Conservation (phyloP, 129 eudicot species). For the Scalesia atractyloides region DNA sequence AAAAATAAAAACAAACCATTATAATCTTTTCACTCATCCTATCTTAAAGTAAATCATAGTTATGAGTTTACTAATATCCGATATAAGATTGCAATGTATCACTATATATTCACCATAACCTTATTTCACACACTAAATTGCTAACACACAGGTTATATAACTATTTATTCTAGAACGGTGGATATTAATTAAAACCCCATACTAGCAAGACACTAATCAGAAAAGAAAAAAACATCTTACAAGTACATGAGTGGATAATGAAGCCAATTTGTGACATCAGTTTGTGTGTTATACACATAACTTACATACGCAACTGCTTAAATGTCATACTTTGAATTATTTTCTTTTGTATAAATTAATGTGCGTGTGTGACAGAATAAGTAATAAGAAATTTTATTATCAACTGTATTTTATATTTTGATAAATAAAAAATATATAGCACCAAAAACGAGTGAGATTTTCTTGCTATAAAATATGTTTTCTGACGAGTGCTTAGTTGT, state of each 20-base stretch:
- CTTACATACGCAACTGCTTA: background rate
- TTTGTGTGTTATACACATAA: background rate
- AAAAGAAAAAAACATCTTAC: too few relatives aligned
- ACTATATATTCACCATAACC: background rate
- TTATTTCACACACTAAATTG: background rate
- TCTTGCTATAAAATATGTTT: conserved; percentile 7
- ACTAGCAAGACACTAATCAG: too few relatives aligned
- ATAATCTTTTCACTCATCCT: background rate
- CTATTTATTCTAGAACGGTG: too few relatives aligned
- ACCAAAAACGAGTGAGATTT: conserved; percentile 32
- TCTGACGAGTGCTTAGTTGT: conserved; percentile 30
- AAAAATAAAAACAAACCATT: background rate
- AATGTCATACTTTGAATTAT: background rate
- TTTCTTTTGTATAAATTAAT: background rate
- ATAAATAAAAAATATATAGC: conserved; percentile 12
- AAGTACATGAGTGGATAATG: too few relatives aligned
- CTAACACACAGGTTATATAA: background rate
- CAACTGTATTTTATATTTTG: background rate
- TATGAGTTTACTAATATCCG: background rate
- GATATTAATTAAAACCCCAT: too few relatives aligned
- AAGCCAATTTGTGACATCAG: background rate
- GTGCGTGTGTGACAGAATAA: background rate
- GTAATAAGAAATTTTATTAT: background rate
- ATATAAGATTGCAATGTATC: background rate
- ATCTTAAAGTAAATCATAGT: background rate